Percentiles rank a stretch among this genome's conserved stretches.
phyloP scores from a whole-genome alignment of 2,329 filamentous ascomycete species.

The Trichoderma atrobrunneum region DNA sequence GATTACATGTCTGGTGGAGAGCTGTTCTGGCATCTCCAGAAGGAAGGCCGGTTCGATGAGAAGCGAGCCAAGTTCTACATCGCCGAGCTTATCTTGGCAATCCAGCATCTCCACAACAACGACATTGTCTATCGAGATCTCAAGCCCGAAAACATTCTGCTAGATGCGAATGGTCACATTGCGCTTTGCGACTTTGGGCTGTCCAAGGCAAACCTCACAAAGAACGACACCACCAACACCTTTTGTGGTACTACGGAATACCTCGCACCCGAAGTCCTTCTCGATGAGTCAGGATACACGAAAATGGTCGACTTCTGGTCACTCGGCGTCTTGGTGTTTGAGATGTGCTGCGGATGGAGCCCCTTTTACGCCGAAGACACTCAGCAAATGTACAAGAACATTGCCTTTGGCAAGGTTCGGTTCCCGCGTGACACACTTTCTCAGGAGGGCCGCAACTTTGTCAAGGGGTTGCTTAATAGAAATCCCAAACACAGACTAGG shows the following conservation, averaged over 20 bases:
- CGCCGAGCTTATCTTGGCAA: slow-evolving; percentile 89
- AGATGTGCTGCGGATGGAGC: slow-evolving; percentile 99
- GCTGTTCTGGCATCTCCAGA: slow-evolving; percentile 97
- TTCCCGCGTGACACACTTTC: slow-evolving; percentile 94
- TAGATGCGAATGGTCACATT: slow-evolving; percentile 97
- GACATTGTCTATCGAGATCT: slow-evolving; percentile 97
- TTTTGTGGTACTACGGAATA: slow-evolving; percentile 99
- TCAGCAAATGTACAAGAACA: slow-evolving; percentile 99
- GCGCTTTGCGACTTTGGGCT: slow-evolving; percentile 96
- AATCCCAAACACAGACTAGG: slow-evolving; percentile 95
- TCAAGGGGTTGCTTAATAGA: slow-evolving; percentile 93
- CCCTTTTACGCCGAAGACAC: slow-evolving; percentile 99
- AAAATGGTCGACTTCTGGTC: slow-evolving; percentile 99
- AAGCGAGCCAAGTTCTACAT: slow-evolving; percentile 98
- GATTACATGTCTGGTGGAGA: slow-evolving; percentile 99
- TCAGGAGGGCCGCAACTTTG: slow-evolving; percentile 93
- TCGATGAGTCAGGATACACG: slow-evolving; percentile 96
- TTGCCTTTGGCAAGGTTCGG: slow-evolving; percentile 95
- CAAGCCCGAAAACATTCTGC: slow-evolving; percentile 94
- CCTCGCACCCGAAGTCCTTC: slow-evolving; percentile 86
- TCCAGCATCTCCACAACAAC: slow-evolving; percentile 93
- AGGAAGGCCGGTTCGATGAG: slow-evolving; percentile 93
- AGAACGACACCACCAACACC: slow-evolving; percentile 97
- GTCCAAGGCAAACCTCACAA: slow-evolving; percentile 94
- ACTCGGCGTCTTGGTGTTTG: slow-evolving; percentile 92